Evolutionary conservation across 1,139 yeast species (phyloP), one percentile per base, ranked within the genome.

Genomic region (Suhomyces yuchorum): DNA sequence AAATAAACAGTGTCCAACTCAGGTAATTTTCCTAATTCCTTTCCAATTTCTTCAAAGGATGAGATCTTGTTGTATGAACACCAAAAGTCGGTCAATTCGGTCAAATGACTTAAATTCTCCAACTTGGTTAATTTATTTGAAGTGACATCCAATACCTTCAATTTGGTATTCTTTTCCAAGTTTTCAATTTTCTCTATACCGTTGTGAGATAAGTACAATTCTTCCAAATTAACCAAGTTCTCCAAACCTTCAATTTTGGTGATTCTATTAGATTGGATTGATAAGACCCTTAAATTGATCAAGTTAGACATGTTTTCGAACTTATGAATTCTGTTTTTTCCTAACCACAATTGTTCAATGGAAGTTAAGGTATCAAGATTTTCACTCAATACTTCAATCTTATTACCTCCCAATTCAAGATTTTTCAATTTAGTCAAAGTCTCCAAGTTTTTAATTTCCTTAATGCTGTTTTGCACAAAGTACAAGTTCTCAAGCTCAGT

Each of bases 341-440:
- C 99, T 39, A 95, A 73, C 99, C 99, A 95, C 43, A 95, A 71
- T 65, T 92, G 89, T 54, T 82, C 81, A 45, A 95, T 70, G 44
- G 77, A 80, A 0, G 67, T 67, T 49, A 89, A 70, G 2, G 62
- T 59, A 14, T 77, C 78, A 58, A 92, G 66, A 43, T 78, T 78
- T 52, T 84, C 84, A 35, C 74, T 76, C 47, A 95, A 86, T 47
- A 70, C 70, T 43, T 81, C 80, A 46, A 95, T 81, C 54, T 83
- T 78, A 67, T 95, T 95, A 26, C 98, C 99, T 8, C 99, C 99
- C 37, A 95, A 73, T 65, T 95, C 99, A 51, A 93, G 72, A 57
- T 87, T 88, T 46, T 71, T 79, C 56, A 93, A 66, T n/a, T 80
- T 73, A 1, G 67, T 68, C 50, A 92, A 73, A 1, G 77, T 73